Evolutionary conservation across 2,329 filamentous ascomycete genomes (phyloP).

Genomic region (Calonectria crousiana): DNA sequence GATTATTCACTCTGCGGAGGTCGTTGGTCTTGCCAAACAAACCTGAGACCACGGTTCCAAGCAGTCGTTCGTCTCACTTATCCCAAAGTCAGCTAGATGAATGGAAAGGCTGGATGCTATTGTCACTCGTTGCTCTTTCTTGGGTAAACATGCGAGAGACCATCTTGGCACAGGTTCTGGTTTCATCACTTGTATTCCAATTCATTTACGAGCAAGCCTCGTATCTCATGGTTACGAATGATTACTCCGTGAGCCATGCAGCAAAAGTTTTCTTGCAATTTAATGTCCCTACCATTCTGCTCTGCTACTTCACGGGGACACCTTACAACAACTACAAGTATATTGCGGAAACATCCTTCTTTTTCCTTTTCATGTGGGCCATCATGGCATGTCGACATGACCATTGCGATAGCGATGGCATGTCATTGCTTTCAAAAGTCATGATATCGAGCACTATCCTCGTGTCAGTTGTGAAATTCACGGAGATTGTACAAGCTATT

Average conservation of each 20-base stretch:
- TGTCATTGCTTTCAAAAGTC: conserved; percentile 62
- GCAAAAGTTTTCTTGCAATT: not conserved
- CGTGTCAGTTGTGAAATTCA: conserved; percentile 46
- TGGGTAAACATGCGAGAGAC: conserved; percentile 58
- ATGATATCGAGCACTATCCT: conserved; percentile 53
- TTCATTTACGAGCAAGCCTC: not conserved
- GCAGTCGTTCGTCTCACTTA: conserved; percentile 37
- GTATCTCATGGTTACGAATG: not conserved
- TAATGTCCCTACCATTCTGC: conserved; percentile 65
- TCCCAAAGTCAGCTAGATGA: conserved; percentile 69
- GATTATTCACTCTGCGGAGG: conserved; percentile 36
- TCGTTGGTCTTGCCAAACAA: conserved; percentile 20
- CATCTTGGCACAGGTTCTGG: conserved; percentile 39
- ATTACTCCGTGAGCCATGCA: not conserved
- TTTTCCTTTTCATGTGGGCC: conserved; percentile 68
- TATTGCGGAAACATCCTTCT: conserved; percentile 69
- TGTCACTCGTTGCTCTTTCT: conserved; percentile 64
- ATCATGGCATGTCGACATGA: conserved; percentile 59
- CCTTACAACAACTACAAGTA: conserved; percentile 68
- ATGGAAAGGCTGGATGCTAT: conserved; percentile 76
- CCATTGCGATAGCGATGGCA: conserved; percentile 55
- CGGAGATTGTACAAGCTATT: conserved; percentile 31
- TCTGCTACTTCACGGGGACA: conserved; percentile 69
- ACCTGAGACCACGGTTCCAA: conserved; percentile 12
- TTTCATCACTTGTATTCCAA: conserved; percentile 56